Evolutionary conservation across 805 yeast species (phyloP), one percentile per base, ranked within the genome.

Genomic region (Kazachstania viticola): DNA sequence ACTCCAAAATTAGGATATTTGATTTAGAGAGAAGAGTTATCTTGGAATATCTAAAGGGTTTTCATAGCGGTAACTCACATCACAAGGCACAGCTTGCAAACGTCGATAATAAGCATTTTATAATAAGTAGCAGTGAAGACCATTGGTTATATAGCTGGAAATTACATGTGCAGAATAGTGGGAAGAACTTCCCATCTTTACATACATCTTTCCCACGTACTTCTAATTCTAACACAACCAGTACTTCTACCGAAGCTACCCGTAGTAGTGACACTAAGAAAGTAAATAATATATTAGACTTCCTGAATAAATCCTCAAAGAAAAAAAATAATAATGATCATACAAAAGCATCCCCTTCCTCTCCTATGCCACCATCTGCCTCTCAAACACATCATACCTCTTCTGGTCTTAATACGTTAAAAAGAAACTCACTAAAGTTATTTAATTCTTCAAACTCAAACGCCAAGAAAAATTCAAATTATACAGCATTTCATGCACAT

Each of bases 91-190:
- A 46, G 18, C 28, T 45, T 17, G 25, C 38, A 1, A 27, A 29
- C 8, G 14, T 33, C 23, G 28, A 33, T 9, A 35, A 40, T 14
- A 36, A 41, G 15, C 41, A 46, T 2, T 71, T 70, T 46, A 67
- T 85, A 5, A 66, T 85, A 7, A 65, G 80, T 6, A 94, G 94
- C 0, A 79, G 93, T 9, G 95, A 87, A 50, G 91, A 87, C 56
- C 83, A 81, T 43, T 75, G 85, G 75, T 71, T 81, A 11, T 87
- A 85, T 48, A 59, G 82, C 9, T 88, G 97, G 97, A 67, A 69
- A 34, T 54, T 67, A 15, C 58, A 53, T 27, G 49, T 49, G 4
- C 49, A 36, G 14, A 44, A 44, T 15, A 31, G 32, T 15, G 27
- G 32, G 13, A 35, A 38, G 18, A 27, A 24, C 5, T 18, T 8